Evolutionary conservation across 2,329 filamentous ascomycete genomes (phyloP).

Genomic region (Polychaeton citri): DNA sequence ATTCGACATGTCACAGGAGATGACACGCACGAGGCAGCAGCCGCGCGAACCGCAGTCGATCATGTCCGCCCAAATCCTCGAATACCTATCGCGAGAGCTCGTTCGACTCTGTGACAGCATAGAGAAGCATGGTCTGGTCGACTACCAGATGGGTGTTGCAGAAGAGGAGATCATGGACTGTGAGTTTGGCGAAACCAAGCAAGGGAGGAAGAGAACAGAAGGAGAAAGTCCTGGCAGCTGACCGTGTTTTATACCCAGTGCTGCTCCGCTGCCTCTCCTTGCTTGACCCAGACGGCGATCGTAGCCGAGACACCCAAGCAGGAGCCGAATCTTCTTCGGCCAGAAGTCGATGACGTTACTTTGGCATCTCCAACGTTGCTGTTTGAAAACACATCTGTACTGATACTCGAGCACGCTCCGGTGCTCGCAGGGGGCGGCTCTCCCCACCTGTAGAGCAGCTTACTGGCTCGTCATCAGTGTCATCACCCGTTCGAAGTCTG

Average conservation of each 20-base stretch:
- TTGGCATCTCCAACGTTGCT: too few relatives aligned
- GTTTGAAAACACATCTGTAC: too few relatives aligned
- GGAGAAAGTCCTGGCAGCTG: neutral
- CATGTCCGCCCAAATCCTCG: conserved; percentile 55
- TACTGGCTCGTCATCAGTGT: too few relatives aligned
- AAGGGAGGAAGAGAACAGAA: neutral
- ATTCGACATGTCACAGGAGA: conserved; percentile 53
- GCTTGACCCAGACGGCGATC: conserved; percentile 2
- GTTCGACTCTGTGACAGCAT: conserved; percentile 72
- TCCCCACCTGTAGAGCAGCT: too few relatives aligned
- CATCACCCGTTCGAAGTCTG: too few relatives aligned
- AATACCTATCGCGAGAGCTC: conserved; percentile 70
- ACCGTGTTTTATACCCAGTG: conserved; percentile 1
- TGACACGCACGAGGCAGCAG: conserved; percentile 46
- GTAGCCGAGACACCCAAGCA: neutral
- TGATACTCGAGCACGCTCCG: too few relatives aligned
- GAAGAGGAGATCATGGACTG: conserved; percentile 81
- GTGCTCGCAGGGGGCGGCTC: too few relatives aligned
- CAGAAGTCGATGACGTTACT: neutral
- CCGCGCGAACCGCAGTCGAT: conserved; percentile 45
- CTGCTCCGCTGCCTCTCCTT: conserved; percentile 5
- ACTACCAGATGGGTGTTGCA: conserved; percentile 95
- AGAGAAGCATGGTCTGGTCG: conserved; percentile 84
- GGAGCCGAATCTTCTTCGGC: neutral
- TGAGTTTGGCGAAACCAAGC: conserved; percentile 34